phyloP scores from a whole-genome alignment of 2,329 filamentous ascomycete genomes.

The Claviceps africana region DNA sequence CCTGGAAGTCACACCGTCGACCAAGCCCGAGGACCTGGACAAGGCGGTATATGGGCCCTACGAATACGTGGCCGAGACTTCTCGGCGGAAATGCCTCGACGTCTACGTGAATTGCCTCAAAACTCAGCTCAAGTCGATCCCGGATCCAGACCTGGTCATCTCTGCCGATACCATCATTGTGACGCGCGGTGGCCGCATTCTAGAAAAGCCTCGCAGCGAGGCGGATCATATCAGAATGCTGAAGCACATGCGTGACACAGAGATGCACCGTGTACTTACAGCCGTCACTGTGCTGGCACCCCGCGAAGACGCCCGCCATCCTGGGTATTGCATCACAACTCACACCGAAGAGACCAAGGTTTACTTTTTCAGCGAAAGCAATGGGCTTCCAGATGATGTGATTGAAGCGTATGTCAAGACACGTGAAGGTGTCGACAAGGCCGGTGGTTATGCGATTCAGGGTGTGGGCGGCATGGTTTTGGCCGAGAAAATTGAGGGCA shows the following conservation, averaged over 20 bases:
- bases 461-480: slow-evolving; percentile 75
- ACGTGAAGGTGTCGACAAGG: slow-evolving; percentile 88
- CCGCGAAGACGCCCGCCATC: slow-evolving; percentile 62
- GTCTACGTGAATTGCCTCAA: slow-evolving; percentile 43
- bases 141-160: slow-evolving; percentile 72
- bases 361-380: slow-evolving; percentile 56
- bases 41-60: slow-evolving; percentile 62
- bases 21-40: slow-evolving; percentile 70
- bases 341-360: slow-evolving; percentile 85
- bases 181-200: slow-evolving; percentile 55
- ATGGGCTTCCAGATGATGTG: slow-evolving; percentile 59
- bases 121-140: slow-evolving; percentile 27
- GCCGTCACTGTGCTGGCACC: slow-evolving; percentile 75
- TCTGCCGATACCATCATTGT: slow-evolving; percentile 87
- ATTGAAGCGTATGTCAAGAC: slow-evolving; percentile 68
- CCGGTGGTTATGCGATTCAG: slow-evolving; percentile 89
- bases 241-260: slow-evolving; percentile 62
- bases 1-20: slow-evolving; percentile 73
- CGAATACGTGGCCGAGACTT: slow-evolving; percentile 85
- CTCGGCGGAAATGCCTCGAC: slow-evolving; percentile 65
- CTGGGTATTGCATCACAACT: slow-evolving; percentile 71
- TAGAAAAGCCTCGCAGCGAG: slow-evolving; percentile 82
- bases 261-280: slow-evolving; percentile 71
- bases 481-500: slow-evolving; percentile 78
- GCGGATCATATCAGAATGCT: slow-evolving; percentile 76